Base-by-base conservation (phyloP, 352 stramenopile genomes). In the Pythium grandisporangium region DNA sequence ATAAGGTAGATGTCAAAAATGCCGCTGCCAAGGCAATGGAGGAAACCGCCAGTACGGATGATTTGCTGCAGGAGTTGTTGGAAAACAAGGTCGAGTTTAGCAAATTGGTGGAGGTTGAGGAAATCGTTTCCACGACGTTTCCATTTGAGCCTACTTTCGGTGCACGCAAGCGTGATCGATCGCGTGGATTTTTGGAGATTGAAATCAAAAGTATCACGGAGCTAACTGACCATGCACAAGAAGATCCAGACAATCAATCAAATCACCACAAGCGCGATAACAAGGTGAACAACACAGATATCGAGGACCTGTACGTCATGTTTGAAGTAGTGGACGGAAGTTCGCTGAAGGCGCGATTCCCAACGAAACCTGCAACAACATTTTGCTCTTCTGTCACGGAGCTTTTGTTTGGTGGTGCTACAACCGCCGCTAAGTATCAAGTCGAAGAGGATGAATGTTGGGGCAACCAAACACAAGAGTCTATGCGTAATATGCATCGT, bases 1-100 rank as follows among this genome's bases (percentile, higher is more conserved):
- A 77, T 41, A 70, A 66, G 21, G 55, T 81, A 1, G 53, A 76
- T 26, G 62, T 81, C 19, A 66, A 68, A n/a, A 51, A 66, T 19
- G 48, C 75, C 10, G 68, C 68, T 4, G 42, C 46, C 7, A 63
- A 81, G 37, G 56, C 49, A 6, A 49, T 81, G 2, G 60, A 74
- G 2, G 37, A 67, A 16, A 71, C 50, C 1, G 53, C 50, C 1
- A 81, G 59, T 39, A 56, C 65, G 4, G 68, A 77, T 45, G 64
- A 77, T 45, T 49, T 78, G 16, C 69, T 74, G 21, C 53, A 74
- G 45, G 60, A 70, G 30, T 45, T 78, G 42, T 40, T 66, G 2
- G 42, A 61, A 6, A 50, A 72, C 37, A 48, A 45, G 1, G 37
- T 78, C 13, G 56, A 78, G 36, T 78, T 78, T 41, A 78, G 63